Evolutionary conservation across 129 eudicot species (phyloP).

Genomic region (Flaveria trinervia): DNA sequence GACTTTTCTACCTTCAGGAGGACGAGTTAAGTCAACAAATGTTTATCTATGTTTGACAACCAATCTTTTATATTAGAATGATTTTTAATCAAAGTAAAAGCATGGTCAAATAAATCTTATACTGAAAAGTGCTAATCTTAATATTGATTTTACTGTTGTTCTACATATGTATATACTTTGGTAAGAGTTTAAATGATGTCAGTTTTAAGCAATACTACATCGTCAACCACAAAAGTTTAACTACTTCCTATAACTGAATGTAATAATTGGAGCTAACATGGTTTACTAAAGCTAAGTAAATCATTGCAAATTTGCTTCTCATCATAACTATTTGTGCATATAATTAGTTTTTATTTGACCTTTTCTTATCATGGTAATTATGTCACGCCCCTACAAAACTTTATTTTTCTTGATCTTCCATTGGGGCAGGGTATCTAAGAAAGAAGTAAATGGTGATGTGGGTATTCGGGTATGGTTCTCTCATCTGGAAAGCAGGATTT

Average conservation of each 20-base stretch:
- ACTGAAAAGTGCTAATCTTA: too few species aligned
- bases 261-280: not conserved
- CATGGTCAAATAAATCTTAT: not conserved
- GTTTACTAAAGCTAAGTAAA: not conserved
- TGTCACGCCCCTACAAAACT: not conserved
- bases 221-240: not conserved
- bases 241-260: not conserved
- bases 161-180: not conserved
- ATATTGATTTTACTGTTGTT: not conserved
- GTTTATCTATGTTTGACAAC: not conserved
- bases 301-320: not conserved
- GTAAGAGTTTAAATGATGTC: not conserved
- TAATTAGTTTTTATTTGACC: not conserved
- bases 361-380: not conserved
- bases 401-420: not conserved
- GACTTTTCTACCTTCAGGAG: too few species aligned
- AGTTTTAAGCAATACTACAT: not conserved
- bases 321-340: not conserved
- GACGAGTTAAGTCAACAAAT: not conserved
- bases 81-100: not conserved
- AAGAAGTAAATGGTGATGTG: constrained; percentile 70
- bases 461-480: constrained; percentile 95
- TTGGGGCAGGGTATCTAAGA: not conserved
- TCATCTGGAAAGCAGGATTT: constrained; percentile 96
- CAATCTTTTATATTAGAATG: not conserved